Evolutionary conservation across 441 rosid genomes (phyloP), one percentile per base, ranked within the genome.

Genomic region (Omphalea diandra): DNA sequence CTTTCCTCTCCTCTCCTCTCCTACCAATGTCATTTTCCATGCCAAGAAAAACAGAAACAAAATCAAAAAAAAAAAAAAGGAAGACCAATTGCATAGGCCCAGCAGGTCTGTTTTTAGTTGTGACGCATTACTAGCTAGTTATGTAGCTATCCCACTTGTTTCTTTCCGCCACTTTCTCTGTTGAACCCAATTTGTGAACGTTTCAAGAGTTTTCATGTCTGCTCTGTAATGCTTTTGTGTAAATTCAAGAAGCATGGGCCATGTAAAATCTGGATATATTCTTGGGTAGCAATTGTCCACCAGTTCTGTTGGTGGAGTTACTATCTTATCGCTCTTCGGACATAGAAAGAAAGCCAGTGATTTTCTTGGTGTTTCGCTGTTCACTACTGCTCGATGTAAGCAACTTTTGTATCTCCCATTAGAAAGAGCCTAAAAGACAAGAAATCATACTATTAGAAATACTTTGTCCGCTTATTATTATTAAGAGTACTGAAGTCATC

Each of bases 221-320:
- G 98, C 99, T 78, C 99, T 83, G 85, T 95, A 93, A 71, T 95
- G 93, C 80, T 92, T 95, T 79, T 95, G 98, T 9, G 99, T 90
- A 86, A 90, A 90, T 69, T 90, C 94, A 66, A 85, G 97, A 31
- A 92, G 76, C 90, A 83, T 83, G 38, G 97, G 81, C 99, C 98
- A 95, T 65, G 95, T 92, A 77, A 95, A 95, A 75, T 95, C 98
- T 40, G 98, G 98, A 70, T 90, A 92, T 52, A 64, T 67, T 69
- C 95, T 83, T 57, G 90, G 89, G 53, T 73, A 61, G 46, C 33
- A 41, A 18, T 38, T 49, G 73, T 81, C 86, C 74, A 89, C 86
- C 67, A 95, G 78, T 71, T 89, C 89, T 0, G 52, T 68, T 27
- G 98, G 99, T 63, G 99, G 95, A 61, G 79, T 76, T 66, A 95